These are phyloP conservation scores for Linanthus parryae DNA, from an alignment of 148 eudicot genomes.

Conservation along the genomic window DNA sequence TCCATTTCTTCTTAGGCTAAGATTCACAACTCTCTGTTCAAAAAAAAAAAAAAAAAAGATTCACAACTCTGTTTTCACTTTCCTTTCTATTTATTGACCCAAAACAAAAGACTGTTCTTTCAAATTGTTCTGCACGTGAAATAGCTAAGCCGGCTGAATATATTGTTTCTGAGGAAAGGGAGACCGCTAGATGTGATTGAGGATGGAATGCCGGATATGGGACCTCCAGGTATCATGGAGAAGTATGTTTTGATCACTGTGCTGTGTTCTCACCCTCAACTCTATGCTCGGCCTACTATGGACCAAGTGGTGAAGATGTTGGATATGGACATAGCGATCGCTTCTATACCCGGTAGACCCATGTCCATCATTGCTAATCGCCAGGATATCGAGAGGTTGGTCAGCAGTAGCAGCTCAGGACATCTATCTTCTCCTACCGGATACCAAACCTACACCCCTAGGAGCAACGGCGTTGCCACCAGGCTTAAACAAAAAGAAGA, in stretches of 20 bases:
- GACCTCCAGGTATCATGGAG: constrained; percentile 58
- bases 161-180: constrained; percentile 57
- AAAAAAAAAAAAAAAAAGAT: too few species aligned
- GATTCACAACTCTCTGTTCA: too few species aligned
- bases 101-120: too few species aligned
- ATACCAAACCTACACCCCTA: constrained; percentile 47
- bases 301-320: constrained; percentile 81
- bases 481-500: too few species aligned
- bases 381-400: constrained; percentile 67
- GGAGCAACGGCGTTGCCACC: too few species aligned
- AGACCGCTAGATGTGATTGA: constrained; percentile 64
- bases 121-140: too few species aligned
- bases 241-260: constrained; percentile 74
- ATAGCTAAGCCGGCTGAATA: too few species aligned
- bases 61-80: too few species aligned
- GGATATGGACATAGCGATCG: constrained; percentile 61
- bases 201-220: constrained; percentile 49
- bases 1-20: too few species aligned
- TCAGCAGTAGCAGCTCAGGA: constrained; percentile 66
- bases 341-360: constrained; percentile 72
- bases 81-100: too few species aligned
- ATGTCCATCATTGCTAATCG: constrained; percentile 50
- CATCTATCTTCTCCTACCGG: constrained; percentile 47
- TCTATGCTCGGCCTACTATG: constrained; percentile 91
- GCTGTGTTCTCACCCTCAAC: constrained; percentile 83